phyloP scores from a whole-genome alignment of 441 rosid species.

The Populus tomentosa region DNA sequence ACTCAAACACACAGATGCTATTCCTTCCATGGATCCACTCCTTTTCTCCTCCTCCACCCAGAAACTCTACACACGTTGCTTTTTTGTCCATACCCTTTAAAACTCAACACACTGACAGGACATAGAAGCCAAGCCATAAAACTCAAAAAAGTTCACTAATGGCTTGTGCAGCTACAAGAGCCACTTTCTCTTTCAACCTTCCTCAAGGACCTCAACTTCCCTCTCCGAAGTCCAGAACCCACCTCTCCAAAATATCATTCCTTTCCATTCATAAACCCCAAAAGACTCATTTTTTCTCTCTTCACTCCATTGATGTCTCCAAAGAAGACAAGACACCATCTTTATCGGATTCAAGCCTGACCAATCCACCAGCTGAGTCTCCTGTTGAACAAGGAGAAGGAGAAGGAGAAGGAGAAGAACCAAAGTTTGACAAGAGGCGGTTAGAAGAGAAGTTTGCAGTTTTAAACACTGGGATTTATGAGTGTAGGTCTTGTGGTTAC shows the following conservation, averaged over 20 bases:
- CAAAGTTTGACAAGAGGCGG: slow-evolving; percentile 41
- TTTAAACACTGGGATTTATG: slow-evolving; percentile 81
- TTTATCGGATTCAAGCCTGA: slow-evolving; percentile 16
- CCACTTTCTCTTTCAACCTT: slow-evolving; percentile 48
- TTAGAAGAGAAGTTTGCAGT: slow-evolving; percentile 89
- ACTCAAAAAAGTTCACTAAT: slow-evolving; percentile 4
- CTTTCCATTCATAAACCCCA: slow-evolving; percentile 14
- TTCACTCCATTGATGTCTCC: slow-evolving; percentile 50
- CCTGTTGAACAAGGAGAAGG: slow-evolving; percentile 11
- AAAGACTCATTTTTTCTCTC: slow-evolving; percentile 18
- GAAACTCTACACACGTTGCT: not conserved
- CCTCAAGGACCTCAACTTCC: slow-evolving; percentile 18
- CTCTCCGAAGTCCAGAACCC: slow-evolving; percentile 26
- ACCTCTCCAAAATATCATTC: slow-evolving; percentile 23
- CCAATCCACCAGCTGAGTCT: not conserved
- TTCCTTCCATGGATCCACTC: slow-evolving; percentile 30
- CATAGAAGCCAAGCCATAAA: not conserved
- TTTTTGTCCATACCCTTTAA: not conserved
- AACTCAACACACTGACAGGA: not conserved
- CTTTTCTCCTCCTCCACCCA: slow-evolving; percentile 38
- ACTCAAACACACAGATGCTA: slow-evolving; percentile 17
- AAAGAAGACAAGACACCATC: slow-evolving; percentile 45
- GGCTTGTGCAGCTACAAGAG: slow-evolving; percentile 52
- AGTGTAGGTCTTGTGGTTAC: slow-evolving; percentile 91
- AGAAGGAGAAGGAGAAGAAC: not conserved